A percentile compares a stretch with the other conserved stretches of the same genome.
Evolutionary conservation across 768 basidiomycete species (phyloP).

Genomic region (Suillus variegatus): DNA sequence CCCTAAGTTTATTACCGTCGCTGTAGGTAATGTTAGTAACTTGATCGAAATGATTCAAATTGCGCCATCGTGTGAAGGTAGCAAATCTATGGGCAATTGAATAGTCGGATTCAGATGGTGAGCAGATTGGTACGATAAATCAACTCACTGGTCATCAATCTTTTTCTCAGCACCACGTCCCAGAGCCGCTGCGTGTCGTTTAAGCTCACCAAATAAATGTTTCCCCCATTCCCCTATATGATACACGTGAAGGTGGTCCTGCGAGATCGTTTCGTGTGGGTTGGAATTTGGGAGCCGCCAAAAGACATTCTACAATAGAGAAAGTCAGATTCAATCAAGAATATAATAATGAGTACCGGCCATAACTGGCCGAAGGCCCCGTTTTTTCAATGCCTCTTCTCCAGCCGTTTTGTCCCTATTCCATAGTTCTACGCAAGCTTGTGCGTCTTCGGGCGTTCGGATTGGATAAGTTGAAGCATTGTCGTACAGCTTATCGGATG

Average conservation of each 20-base stretch:
- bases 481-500: constrained; percentile 24
- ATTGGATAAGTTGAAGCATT: constrained; percentile 15
- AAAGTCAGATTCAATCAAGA: constrained; percentile 1
- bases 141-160: constrained; percentile 25
- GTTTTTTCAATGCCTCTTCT: constrained; percentile 14
- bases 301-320: constrained; percentile 35
- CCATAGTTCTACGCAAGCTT: constrained; percentile 16
- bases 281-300: constrained; percentile 37
- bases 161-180: constrained; percentile 8
- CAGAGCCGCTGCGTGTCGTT: constrained; percentile 14
- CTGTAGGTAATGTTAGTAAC: constrained; percentile 29
- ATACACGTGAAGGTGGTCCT: constrained; percentile 41
- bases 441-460: constrained; percentile 10
- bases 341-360: constrained; percentile 34
- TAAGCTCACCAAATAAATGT: constrained; percentile 36
- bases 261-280: constrained; percentile 34
- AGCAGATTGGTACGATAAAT: background rate
- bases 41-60: constrained; percentile 32
- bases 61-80: constrained; percentile 33
- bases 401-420: constrained; percentile 19
- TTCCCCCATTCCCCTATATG: constrained; percentile 32
- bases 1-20: constrained; percentile 37
- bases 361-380: constrained; percentile 15
- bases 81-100: constrained; percentile 22
- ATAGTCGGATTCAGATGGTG: background rate